These are phyloP conservation scores for Edaphochlamys debaryana DNA, from an alignment of 139 green algal species.

Conservation along the genomic window DNA sequence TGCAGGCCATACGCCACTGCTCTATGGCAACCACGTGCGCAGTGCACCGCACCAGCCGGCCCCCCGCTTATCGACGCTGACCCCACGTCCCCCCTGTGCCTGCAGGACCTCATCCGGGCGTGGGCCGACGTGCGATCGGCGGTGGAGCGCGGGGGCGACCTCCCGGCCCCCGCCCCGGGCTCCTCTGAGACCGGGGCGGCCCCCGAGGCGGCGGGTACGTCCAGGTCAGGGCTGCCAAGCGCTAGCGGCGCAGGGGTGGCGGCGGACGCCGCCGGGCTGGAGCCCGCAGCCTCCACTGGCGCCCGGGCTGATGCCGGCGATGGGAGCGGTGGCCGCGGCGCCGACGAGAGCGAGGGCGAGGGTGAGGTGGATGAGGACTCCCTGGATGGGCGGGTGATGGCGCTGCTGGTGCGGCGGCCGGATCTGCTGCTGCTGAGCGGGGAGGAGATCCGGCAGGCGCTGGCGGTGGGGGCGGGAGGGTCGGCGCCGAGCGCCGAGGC, in stretches of 20 bases:
- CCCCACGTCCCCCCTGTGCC: too few relatives aligned
- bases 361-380: background rate
- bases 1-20: too few relatives aligned
- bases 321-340: too few relatives aligned
- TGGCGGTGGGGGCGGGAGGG: background rate
- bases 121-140: constrained; percentile 1
- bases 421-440: constrained; percentile 9
- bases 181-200: background rate
- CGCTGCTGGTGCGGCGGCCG: background rate
- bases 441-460: background rate
- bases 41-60: too few relatives aligned
- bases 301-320: background rate
- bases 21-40: too few relatives aligned
- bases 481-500: background rate
- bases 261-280: background rate
- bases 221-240: too few relatives aligned
- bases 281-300: too few relatives aligned
- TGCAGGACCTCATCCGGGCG: background rate
- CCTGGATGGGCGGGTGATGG: background rate
- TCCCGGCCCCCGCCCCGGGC: too few relatives aligned
- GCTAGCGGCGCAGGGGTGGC: background rate
- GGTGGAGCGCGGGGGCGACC: too few relatives aligned
- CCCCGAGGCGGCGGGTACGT: background rate
- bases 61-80: too few relatives aligned
- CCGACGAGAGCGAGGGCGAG: background rate